Evolutionary conservation across 805 yeast species (phyloP), one percentile per base, ranked within the genome.

Genomic region (Pichia manshurica): DNA sequence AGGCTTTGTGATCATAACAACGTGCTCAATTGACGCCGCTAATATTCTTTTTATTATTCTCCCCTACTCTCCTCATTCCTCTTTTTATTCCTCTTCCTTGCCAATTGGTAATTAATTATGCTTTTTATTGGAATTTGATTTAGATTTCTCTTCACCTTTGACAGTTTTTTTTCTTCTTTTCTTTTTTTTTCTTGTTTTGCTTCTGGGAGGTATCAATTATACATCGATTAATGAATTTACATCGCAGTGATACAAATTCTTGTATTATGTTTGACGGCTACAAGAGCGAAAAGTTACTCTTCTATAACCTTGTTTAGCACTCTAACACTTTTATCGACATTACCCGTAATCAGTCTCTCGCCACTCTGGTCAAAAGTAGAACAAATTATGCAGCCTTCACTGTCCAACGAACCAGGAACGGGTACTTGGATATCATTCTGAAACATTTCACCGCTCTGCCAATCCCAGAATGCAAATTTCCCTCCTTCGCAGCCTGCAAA

Each of bases 401-500:
- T 72, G 6, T 75, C 81, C 16, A 77, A 57, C 0, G 93, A 79
- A 0, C 96, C 96, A 0, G 90, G 85, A 15, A 82, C 67, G 5
- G 81, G 77, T 0, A 70, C 69, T 1, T 91, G 75, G 2, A 56
- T 54, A 5, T 72, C 63, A 16, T 69, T 64, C 60, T 85, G 95
- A 55, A 78, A 72, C 53, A 78, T 69, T 35, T 72, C 71, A 0
- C 96, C 96, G 1, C 80, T 63, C 22, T 73, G 72, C 77, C 91
- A 88, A 65, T 91, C 95, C 65, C 76, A 87, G 56, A 87, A 81
- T 4, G 79, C 80, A 70, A 86, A 73, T 4, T 75, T 69, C 1
- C 98, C 98, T 61, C 87, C 77, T 59, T 88, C 96, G 44, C 83
- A 84, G 16, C 98, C 98, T 5, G 86, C 78, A 59, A 86, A 87